Conservation (phyloP, 139 green algal species). For the Chlorella sp. region DNA sequence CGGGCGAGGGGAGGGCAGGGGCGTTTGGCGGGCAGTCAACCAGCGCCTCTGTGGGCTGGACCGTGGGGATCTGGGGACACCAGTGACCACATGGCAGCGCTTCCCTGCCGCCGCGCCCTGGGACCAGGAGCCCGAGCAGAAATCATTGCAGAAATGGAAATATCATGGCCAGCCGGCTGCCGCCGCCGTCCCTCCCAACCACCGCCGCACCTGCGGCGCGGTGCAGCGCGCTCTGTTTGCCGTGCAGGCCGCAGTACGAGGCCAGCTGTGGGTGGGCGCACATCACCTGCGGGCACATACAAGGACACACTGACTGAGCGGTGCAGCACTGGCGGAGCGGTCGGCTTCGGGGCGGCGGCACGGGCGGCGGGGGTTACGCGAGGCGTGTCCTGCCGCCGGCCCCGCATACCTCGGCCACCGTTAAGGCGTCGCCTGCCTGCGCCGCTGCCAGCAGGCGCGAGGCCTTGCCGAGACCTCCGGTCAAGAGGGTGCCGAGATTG, state of each 20-base stretch:
- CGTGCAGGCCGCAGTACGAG: slow-evolving; percentile 37
- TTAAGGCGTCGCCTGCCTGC: neutral
- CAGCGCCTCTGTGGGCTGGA: too few relatives aligned
- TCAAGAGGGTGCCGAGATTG: too few relatives aligned
- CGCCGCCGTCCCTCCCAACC: too few relatives aligned
- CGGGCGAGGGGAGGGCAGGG: too few relatives aligned
- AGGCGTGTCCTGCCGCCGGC: neutral
- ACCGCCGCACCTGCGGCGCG: slow-evolving; percentile 22
- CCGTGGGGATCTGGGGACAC: neutral
- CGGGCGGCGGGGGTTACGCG: neutral
- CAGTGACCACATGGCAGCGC: neutral
- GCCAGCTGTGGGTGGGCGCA: slow-evolving; percentile 24
- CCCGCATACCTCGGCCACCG: neutral
- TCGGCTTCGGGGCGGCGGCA: neutral
- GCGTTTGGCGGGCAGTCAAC: neutral
- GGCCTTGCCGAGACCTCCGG: neutral
- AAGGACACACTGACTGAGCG: too few relatives aligned
- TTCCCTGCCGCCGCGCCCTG: too few relatives aligned
- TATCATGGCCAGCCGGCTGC: neutral
- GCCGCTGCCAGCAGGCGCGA: neutral
- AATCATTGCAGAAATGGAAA: too few relatives aligned
- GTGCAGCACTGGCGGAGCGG: neutral
- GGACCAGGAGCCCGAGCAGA: neutral
- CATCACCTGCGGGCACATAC: slow-evolving; percentile 30
- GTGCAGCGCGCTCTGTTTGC: slow-evolving; percentile 30